Evolutionary conservation across 2,329 filamentous ascomycete genomes (phyloP), one percentile per base, ranked within the genome.

Genomic region (Fusarium coffeatum): DNA sequence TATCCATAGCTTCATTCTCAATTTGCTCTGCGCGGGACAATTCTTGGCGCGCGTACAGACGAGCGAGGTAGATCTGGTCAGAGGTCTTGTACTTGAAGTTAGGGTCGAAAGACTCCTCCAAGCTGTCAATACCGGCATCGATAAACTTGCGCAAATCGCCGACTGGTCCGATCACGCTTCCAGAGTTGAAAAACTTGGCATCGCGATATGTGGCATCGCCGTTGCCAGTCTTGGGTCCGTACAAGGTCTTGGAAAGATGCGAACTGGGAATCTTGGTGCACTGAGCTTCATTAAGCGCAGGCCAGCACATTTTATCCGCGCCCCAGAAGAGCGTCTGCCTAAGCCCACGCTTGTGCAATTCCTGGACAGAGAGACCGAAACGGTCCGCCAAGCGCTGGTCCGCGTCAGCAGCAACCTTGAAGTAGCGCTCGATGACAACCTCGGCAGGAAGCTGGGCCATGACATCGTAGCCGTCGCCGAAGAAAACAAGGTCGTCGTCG

Each of bases 371-470:
- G 53, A 79, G 73, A 4, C 85, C 85, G 66, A 88, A 88, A 41
- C 81, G 83, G 53, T 81, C 77, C 37, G 80, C 78, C 43, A 90
- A 78, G 27, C 84, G 82, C 32, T 78, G 76, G 67, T 91, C 88
- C 28, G 85, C 86, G 53, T 83, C 82, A n/a, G 82, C 79, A 20
- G 86, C 76, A 18, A 88, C 79, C 16, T 82, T 79, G 68, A 89
- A 86, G 76, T 91, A 92, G 45, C 90, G 84, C 68, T 85, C 80
- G 27, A 92, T 84, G 68, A 92, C 79, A 22, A 91, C 82, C 43
- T 90, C 86, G 5, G 88, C 85, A 0, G 89, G 88, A 4, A 92
- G 80, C 76, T 92, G 90, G 63, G 91, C 88, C 80, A 89, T 88
- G 2, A 88, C 83, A 62, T 92, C 88, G 75, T 88, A 85, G 2